Percentiles rank a stretch among this genome's conserved stretches.
These are phyloP conservation scores for Yarrowia phangngaensis DNA, from an alignment of 805 yeast species.

Conservation along the genomic window DNA sequence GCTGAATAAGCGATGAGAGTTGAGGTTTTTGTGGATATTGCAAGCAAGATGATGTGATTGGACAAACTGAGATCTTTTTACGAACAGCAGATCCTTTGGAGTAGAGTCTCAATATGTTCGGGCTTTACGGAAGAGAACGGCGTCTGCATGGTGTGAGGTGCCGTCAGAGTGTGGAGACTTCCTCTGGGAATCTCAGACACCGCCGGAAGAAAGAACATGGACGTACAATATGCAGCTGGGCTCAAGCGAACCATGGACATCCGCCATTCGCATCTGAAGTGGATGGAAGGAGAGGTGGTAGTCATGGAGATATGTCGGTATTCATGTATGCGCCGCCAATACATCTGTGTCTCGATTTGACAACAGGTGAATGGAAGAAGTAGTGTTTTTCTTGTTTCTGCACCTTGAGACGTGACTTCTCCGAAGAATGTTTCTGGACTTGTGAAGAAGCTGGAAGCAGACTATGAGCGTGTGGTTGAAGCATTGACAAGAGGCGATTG, in stretches of 20 bases:
- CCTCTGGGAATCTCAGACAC: conserved; percentile 34
- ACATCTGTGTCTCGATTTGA: conserved; percentile 21
- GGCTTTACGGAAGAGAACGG: conserved; percentile 33
- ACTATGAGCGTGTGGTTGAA: background rate
- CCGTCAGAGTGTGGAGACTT: conserved; percentile 36
- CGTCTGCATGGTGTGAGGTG: conserved; percentile 36
- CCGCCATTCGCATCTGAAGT: conserved; percentile 44
- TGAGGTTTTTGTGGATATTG: no score
- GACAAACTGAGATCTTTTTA: no score
- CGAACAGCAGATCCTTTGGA: no score
- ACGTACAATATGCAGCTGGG: conserved; percentile 26
- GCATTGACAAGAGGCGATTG: background rate
- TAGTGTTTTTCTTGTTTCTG: conserved; percentile 12
- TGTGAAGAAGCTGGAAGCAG: background rate
- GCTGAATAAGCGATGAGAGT: no score
- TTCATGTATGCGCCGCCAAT: conserved; percentile 9
- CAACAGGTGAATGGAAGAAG: conserved; percentile 1
- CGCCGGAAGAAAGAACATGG: conserved; percentile 31
- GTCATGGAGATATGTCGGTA: conserved; percentile 5
- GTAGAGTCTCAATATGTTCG: conserved; percentile 34
- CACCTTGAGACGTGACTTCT: conserved; percentile 9
- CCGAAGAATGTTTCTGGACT: conserved; percentile 3
- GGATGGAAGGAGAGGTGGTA: conserved; percentile 34
- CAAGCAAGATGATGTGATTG: no score
- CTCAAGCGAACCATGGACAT: conserved; percentile 40